Percentiles rank a stretch among this genome's conserved stretches.
Conservation (phyloP, 2,329 filamentous ascomycete genomes). For the Colletotrichum noveboracense region DNA sequence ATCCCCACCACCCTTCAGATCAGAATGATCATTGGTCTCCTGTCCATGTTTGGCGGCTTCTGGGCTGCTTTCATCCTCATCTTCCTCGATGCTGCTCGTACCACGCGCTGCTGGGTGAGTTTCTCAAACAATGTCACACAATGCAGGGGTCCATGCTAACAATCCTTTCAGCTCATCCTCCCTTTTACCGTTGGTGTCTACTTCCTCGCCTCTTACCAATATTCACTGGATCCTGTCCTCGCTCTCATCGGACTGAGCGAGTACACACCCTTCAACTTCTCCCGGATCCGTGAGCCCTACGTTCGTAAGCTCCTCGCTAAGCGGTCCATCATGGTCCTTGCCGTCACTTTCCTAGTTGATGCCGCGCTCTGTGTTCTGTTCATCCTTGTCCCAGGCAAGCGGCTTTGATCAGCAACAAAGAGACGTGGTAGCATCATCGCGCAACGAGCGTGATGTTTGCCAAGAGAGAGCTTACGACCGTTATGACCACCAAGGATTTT, state of each 20-base stretch:
- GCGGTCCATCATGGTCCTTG: conserved; percentile 80
- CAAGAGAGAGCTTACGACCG: conserved; percentile 11
- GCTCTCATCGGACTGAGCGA: conserved; percentile 91
- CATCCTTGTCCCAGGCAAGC: conserved; percentile 91
- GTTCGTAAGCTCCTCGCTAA: conserved; percentile 85
- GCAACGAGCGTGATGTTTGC: not conserved
- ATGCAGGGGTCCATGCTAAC: conserved; percentile 8
- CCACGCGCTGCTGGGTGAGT: conserved; percentile 84
- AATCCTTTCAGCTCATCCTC: conserved; percentile 64
- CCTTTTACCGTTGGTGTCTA: conserved; percentile 94
- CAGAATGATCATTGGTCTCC: conserved; percentile 82
- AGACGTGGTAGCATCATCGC: not conserved
- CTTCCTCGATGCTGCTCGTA: conserved; percentile 79
- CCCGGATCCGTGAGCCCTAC: conserved; percentile 86
- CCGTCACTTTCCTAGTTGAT: conserved; percentile 77
- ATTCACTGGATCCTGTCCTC: conserved; percentile 90
- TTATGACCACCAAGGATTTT: conserved; percentile 14
- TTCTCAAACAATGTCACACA: not conserved
- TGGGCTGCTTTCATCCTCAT: conserved; percentile 95
- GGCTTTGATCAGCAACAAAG: conserved; percentile 57
- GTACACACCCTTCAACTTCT: conserved; percentile 94
- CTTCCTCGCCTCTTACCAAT: conserved; percentile 88
- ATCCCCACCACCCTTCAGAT: conserved; percentile 90
- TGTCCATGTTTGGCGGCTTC: conserved; percentile 88
- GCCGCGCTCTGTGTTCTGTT: conserved; percentile 88